Percentiles rank a stretch among this genome's conserved stretches.
These are phyloP conservation scores for Cladophialophora chaetospira DNA, from an alignment of 2,329 filamentous ascomycete species.

Conservation along the genomic window DNA sequence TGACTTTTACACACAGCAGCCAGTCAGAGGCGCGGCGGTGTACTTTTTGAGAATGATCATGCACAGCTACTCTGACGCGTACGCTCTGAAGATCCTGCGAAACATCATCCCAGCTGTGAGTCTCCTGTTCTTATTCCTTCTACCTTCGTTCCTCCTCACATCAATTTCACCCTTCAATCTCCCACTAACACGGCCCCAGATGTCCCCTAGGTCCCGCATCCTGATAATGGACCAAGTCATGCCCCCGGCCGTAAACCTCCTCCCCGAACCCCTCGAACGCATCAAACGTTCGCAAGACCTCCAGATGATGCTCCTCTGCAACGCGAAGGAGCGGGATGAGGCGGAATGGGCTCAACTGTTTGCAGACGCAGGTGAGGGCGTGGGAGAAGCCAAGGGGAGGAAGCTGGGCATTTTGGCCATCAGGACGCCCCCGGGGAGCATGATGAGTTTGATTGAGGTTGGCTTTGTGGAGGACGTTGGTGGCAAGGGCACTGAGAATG, in stretches of 20 bases:
- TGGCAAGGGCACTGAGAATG: too few species aligned
- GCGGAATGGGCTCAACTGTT: conserved; percentile 24
- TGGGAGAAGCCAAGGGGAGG: conserved; percentile 1
- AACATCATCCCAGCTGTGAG: conserved; percentile 25
- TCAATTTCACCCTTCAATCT: neutral
- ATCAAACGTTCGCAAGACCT: conserved; percentile 42
- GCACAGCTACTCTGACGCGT: conserved; percentile 34
- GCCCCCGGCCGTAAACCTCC: conserved; percentile 13
- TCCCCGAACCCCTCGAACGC: conserved; percentile 19
- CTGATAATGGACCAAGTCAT: conserved; percentile 27
- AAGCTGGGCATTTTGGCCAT: conserved; percentile 22
- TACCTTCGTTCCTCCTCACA: neutral
- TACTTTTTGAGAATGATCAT: conserved; percentile 33
- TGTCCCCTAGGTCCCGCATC: conserved; percentile 28
- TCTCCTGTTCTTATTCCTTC: neutral
- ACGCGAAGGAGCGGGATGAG: conserved; percentile 48
- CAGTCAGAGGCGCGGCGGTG: conserved; percentile 30
- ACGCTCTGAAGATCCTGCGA: conserved; percentile 30
- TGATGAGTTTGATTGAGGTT: conserved; percentile 30
- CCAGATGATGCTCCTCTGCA: conserved; percentile 55
- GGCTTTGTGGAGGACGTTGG: too few species aligned
- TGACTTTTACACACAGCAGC: conserved; percentile 34
- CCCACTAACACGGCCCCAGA: neutral
- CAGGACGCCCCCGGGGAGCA: conserved; percentile 21
- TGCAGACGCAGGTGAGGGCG: conserved; percentile 10